Base-by-base conservation (phyloP, 805 yeast species). In the Pichia manshurica region DNA sequence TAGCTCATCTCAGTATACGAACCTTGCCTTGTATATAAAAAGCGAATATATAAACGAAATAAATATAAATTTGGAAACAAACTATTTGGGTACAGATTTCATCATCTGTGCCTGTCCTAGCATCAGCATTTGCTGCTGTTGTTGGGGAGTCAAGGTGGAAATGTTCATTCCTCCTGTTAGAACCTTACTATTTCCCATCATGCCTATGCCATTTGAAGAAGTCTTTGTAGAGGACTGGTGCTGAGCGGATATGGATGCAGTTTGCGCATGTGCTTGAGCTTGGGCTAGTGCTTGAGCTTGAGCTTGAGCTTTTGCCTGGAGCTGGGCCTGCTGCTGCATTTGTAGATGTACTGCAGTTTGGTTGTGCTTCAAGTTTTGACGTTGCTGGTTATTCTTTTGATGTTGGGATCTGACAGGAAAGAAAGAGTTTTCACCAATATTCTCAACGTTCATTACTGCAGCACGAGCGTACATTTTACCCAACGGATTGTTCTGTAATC, bases 381-480 rank as follows among this genome's bases (percentile, higher is more conserved):
- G 45, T 37, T 52, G 56, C 33, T 55, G 56, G 17, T 54, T 51
- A 41, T 52, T 49, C 39, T 56, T 55, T 23, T 59, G 62, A 48
- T 70, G 69, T 55, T 73, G 81, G 10, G 79, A 78, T 48, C 81
- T 66, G 16, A 78, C 75, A 13, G 78, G 69, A 50, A 73, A 74
- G 25, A 75, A 65, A 20, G 34, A 34, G 52, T 85, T 84, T n/a
- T 84, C 80, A 35, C 78, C 77, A 2, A 89, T 76, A 36, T 78
- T 77, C 51, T 82, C 93, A 13, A 87, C 78, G 61, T 85, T 84
- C 48, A 86, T 77, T 42, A 82, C 77, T 1, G 87, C 84, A 41
- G 89, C 80, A 46, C 93, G 74, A n/a, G 93, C 90, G 60, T 82
- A 84, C 44, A 85, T 67, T 4, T 89, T 86, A 13, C 95, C 95